Evolutionary conservation across 2,329 filamentous ascomycete genomes (phyloP), one percentile per base, ranked within the genome.

Genomic region (Myriosclerotinia duriaeana): DNA sequence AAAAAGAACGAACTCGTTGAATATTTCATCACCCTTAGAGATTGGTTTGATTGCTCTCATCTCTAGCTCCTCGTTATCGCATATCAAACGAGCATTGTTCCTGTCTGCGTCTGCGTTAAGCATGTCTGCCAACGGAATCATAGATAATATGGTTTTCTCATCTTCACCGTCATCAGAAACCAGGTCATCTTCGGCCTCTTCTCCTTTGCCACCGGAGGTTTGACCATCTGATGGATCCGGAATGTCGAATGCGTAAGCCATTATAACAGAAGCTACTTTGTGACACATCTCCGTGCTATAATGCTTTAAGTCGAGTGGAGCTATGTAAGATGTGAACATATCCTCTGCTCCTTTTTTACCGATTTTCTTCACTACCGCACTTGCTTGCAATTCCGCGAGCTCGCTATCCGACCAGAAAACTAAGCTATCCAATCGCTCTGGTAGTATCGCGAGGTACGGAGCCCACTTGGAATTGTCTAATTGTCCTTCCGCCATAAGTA

Each of bases 201-300:
- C 80, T 11, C 63, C 70, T n/a, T 76, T 76, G 5, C 84, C 82
- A 36, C 83, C 80, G 44, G 83, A 80, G 0, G 77, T 74, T n/a
- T 72, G 71, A 46, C 62, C 54, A n/a, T 66, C 66, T 42, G 66
- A 53, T 48, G 58, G 55, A 52, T 77, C 74, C 4, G 75, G 73
- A 56, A 91, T 83, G 70, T 91, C 89, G 73, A 91, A 91, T 8
- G 87, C 88, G 74, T 90, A 91, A 8, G 87, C 87, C 88, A 90
- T 90, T 71, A 91, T 89, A 22, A 86, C 81, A 11, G 85, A 88
- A 14, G 85, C 88, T 81, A 90, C 87, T 42, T 82, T 80, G 74
- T 90, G 88, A 73, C 85, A 86, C 15, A 74, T 74, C 67, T 81
- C 74, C 68, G 81, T 71, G 77, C 74, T 64, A 83, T 78, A 69